phyloP scores from a whole-genome alignment of 2,329 filamentous ascomycete species.

The Sporothrix humicola region DNA sequence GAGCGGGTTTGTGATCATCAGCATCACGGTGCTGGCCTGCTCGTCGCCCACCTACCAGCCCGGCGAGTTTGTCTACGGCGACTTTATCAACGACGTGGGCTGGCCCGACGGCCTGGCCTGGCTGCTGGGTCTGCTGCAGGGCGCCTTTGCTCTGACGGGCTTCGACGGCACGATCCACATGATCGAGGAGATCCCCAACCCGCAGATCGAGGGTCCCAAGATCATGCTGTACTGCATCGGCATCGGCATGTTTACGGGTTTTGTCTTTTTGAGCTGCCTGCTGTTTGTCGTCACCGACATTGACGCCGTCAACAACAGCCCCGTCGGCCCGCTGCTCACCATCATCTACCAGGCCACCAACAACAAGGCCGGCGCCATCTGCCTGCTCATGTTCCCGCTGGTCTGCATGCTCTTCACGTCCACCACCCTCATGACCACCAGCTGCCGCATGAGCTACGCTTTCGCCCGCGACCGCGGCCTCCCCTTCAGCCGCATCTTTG shows the following conservation, averaged over 20 bases:
- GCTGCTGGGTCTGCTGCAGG: slow-evolving; percentile 60
- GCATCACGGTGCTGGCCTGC: slow-evolving; percentile 70
- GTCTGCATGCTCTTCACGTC: slow-evolving; percentile 68
- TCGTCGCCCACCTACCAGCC: slow-evolving; percentile 68
- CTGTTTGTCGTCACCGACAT: slow-evolving; percentile 68
- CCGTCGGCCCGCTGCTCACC: slow-evolving; percentile 45
- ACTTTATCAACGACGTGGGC: slow-evolving; percentile 71
- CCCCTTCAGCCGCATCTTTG: slow-evolving; percentile 64
- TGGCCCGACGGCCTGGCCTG: slow-evolving; percentile 72
- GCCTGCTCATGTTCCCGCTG: slow-evolving; percentile 70
- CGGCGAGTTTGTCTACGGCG: slow-evolving; percentile 67
- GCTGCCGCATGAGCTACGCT: slow-evolving; percentile 62
- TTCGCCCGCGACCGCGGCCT: slow-evolving; percentile 72
- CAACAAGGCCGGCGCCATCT: slow-evolving; percentile 65
- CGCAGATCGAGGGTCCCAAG: slow-evolving; percentile 63
- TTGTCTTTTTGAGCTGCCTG: slow-evolving; percentile 54
- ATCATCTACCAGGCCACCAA: slow-evolving; percentile 65
- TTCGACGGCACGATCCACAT: slow-evolving; percentile 61
- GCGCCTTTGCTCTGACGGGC: slow-evolving; percentile 56
- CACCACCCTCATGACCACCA: slow-evolving; percentile 69
- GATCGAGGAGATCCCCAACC: slow-evolving; percentile 65
- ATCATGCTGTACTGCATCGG: slow-evolving; percentile 70
- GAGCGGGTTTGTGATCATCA: slow-evolving; percentile 70
- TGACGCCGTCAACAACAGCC: slow-evolving; percentile 52
- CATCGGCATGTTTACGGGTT: slow-evolving; percentile 68